These are phyloP conservation scores for Penicillium tannophilum DNA, from an alignment of 495 filamentous ascomycete species.

Conservation along the genomic window DNA sequence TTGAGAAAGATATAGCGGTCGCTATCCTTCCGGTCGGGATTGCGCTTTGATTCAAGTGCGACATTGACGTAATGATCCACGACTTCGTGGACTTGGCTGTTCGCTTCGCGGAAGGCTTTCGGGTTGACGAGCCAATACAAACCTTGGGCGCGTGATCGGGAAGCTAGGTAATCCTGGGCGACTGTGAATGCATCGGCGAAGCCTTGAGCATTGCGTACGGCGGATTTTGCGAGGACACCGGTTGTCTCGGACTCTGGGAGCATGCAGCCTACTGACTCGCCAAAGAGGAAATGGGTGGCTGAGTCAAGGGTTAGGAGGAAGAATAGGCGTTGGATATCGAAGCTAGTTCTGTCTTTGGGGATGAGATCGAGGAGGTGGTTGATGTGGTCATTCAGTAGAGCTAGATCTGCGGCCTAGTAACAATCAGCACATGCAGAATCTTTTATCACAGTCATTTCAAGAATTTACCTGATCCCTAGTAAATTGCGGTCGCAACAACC, in stretches of 20 bases:
- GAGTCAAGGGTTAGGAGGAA: conserved; percentile 65
- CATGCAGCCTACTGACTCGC: conserved; percentile 53
- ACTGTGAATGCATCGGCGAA: conserved; percentile 51
- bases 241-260: conserved; percentile 17
- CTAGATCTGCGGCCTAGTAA: conserved; percentile 43
- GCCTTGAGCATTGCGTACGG: conserved; percentile 39
- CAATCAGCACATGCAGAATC: background rate
- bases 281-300: conserved; percentile 69
- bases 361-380: conserved; percentile 51
- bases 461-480: conserved; percentile 45
- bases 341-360: conserved; percentile 47
- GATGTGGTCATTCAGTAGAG: conserved; percentile 60
- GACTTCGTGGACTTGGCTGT: conserved; percentile 44
- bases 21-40: conserved; percentile 28
- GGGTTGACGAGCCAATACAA: conserved; percentile 46
- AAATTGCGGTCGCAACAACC: conserved; percentile 57
- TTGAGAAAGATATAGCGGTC: conserved; percentile 64
- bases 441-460: background rate
- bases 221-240: conserved; percentile 33
- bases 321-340: conserved; percentile 64
- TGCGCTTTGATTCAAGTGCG: conserved; percentile 41
- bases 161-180: conserved; percentile 42
- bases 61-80: conserved; percentile 50
- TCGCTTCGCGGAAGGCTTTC: conserved; percentile 42
- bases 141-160: conserved; percentile 28